Evolutionary conservation across 768 basidiomycete species (phyloP), one percentile per base, ranked within the genome.

Genomic region (Leccinum boreale): DNA sequence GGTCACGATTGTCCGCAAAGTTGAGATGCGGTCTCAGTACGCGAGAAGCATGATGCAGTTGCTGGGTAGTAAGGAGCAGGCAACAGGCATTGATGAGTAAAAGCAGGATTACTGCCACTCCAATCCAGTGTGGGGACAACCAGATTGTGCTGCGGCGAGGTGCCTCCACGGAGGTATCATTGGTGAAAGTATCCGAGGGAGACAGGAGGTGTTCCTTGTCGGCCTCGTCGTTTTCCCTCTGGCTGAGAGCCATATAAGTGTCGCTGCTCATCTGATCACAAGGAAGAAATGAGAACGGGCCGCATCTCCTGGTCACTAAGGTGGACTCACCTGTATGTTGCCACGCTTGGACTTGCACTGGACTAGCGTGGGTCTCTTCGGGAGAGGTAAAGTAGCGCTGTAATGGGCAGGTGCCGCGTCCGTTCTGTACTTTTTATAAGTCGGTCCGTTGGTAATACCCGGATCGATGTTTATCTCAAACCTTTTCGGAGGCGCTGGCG

Each of bases 61-160:
- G 63, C 9, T 51, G 52, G 39, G 35, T 67, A 55, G 54, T 50
- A 19, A 61, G 44, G 24, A 71, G 21, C 1, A 65, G 47, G 46
- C 70, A 71, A 36, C 61, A n/a, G 26, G 42, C 63, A 36, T 71
- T 71, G 53, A 71, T 58, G 29, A 61, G 28, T 9, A 69, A 53
- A 50, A 71, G 56, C 35, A 59, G 24, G 42, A 71, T 52, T 51
- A 65, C 55, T 51, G 60, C 67, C 49, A 61, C 42, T 19, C 47
- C 57, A 29, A 67, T 54, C 58, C 48, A 63, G n/a, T 19, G 56
- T 35, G 53, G 48, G 24, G 58, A 50, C 39, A 5, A 42, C 42
- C 50, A 26, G 31, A 39, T 39, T 3, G 45, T 36, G 9, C 47
- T 31, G 12, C 14, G 36, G 46, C 31, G 55, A 35, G 56, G 55